These are phyloP conservation scores for Phlebopus sp. DNA, from an alignment of 1,284 basidiomycete genomes.

Conservation along the genomic window DNA sequence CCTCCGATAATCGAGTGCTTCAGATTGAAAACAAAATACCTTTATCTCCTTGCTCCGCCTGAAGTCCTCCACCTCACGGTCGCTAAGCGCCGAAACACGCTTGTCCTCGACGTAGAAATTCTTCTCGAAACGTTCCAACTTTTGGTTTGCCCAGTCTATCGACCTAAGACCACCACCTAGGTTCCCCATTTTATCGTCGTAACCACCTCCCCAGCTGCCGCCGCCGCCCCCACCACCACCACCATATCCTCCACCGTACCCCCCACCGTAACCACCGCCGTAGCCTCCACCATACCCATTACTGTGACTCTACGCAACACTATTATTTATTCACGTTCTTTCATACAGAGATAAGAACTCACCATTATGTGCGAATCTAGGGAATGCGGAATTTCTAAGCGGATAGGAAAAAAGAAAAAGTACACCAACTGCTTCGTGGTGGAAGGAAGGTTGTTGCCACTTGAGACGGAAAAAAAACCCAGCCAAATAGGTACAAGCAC, in stretches of 20 bases:
- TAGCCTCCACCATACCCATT: slow-evolving; percentile 36
- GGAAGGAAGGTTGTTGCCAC: slow-evolving; percentile 9
- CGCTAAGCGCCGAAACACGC: slow-evolving; percentile 74
- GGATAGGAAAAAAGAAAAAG: slow-evolving; percentile 1
- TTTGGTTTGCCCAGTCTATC: slow-evolving; percentile 81
- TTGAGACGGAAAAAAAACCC: slow-evolving; percentile 12
- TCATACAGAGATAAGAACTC: background rate
- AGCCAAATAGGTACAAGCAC: slow-evolving; percentile 16
- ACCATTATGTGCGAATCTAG: slow-evolving; percentile 24
- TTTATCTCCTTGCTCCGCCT: slow-evolving; percentile 85
- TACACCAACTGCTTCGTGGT: slow-evolving; percentile 18
- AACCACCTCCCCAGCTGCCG: slow-evolving; percentile 44
- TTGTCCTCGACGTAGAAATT: slow-evolving; percentile 98
- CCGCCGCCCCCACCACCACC: slow-evolving; percentile 33
- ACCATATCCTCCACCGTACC: slow-evolving; percentile 36
- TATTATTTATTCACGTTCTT: slow-evolving; percentile 10
- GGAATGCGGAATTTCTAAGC: background rate
- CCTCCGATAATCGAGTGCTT: background rate
- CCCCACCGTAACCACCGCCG: too few relatives aligned
- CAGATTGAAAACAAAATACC: slow-evolving; percentile 36
- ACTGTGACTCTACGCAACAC: slow-evolving; percentile 33
- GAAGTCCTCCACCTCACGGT: slow-evolving; percentile 89
- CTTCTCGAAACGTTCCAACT: slow-evolving; percentile 86
- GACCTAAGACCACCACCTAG: slow-evolving; percentile 82
- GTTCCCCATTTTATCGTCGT: slow-evolving; percentile 49